Conservation (phyloP, 768 basidiomycete genomes). For the Polyporus arcularius region DNA sequence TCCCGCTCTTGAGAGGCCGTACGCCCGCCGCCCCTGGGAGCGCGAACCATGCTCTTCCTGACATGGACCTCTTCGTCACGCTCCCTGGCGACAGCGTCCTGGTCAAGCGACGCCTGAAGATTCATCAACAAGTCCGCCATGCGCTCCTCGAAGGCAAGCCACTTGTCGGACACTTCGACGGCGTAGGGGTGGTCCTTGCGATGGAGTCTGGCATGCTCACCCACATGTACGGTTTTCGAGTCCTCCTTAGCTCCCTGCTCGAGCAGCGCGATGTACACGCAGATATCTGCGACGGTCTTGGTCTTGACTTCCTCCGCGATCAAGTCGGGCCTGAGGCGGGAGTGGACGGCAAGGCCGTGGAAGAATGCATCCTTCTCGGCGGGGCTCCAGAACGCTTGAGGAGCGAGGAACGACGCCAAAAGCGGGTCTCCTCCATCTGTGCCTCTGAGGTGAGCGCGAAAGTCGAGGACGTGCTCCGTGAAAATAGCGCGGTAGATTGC, state of each 20-base stretch:
- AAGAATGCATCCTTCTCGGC: constrained; percentile 75
- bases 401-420: constrained; percentile 31
- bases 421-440: constrained; percentile 34
- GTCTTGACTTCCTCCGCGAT: constrained; percentile 68
- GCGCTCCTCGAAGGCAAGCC: constrained; percentile 50
- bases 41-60: constrained; percentile 24
- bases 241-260: constrained; percentile 25
- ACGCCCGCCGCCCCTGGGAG: constrained; percentile 20
- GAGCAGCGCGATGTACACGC: constrained; percentile 61
- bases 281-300: constrained; percentile 68
- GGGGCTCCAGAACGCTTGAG: constrained; percentile 57
- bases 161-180: constrained; percentile 51
- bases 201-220: constrained; percentile 5
- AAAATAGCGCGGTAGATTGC: constrained; percentile 31
- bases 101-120: constrained; percentile 34
- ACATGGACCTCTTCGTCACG: constrained; percentile 21
- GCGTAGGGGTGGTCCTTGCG: constrained; percentile 45
- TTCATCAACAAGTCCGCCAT: constrained; percentile 35
- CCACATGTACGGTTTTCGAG: constrained; percentile 24
- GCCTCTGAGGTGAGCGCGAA: constrained; percentile 41
- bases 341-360: constrained; percentile 63
- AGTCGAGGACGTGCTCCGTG: constrained; percentile 35
- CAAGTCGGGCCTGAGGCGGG: constrained; percentile 75
- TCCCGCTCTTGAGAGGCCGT: constrained; percentile 21
- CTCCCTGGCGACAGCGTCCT: constrained; percentile 19